These are phyloP conservation scores for Entelexis sorbosivorans DNA, from an alignment of 1,139 yeast genomes.

Conservation along the genomic window DNA sequence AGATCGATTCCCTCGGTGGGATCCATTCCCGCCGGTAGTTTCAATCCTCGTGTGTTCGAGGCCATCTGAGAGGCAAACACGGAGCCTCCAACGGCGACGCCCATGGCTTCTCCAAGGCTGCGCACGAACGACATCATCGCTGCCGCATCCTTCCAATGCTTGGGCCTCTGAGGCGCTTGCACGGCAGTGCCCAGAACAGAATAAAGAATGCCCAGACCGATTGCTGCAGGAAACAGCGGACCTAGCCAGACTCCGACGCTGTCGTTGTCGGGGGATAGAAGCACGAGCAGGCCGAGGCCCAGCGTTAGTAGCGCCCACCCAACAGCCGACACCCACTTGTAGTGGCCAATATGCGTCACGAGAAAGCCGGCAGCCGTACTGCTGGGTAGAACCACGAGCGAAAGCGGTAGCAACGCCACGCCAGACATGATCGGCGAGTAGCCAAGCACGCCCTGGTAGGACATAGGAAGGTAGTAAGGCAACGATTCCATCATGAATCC, in stretches of 20 bases:
- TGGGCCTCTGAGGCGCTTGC: slow-evolving; percentile 42
- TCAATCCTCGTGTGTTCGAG: slow-evolving; percentile 13
- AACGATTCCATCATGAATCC: slow-evolving; percentile 36
- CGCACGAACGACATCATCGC: slow-evolving; percentile 42
- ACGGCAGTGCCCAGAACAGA: slow-evolving; percentile 36
- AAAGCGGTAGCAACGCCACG: slow-evolving; percentile 43
- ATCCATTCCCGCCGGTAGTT: slow-evolving; percentile 32
- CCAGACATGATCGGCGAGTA: slow-evolving; percentile 45
- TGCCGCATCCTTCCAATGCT: slow-evolving; percentile 42
- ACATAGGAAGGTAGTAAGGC: slow-evolving; percentile 40
- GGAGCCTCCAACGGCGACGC: slow-evolving; percentile 43
- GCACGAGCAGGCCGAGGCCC: slow-evolving; percentile 43
- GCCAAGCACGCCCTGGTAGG: slow-evolving; percentile 42
- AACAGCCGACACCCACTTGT: slow-evolving; percentile 30
- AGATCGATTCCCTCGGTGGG: slow-evolving; percentile 23
- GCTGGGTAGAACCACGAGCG: slow-evolving; percentile 41
- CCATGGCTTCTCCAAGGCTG: slow-evolving; percentile 42
- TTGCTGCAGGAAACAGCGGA: slow-evolving; percentile 42
- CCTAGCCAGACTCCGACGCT: slow-evolving; percentile 42
- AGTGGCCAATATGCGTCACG: slow-evolving; percentile 35
- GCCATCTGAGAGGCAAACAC: slow-evolving; percentile 30
- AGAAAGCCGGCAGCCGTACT: slow-evolving; percentile 40
- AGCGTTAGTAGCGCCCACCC: slow-evolving; percentile 39
- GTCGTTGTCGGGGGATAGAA: slow-evolving; percentile 36
- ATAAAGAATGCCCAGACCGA: slow-evolving; percentile 43